Conservation (phyloP, 2,329 filamentous ascomycete genomes). For the Fusarium miscanthi region DNA sequence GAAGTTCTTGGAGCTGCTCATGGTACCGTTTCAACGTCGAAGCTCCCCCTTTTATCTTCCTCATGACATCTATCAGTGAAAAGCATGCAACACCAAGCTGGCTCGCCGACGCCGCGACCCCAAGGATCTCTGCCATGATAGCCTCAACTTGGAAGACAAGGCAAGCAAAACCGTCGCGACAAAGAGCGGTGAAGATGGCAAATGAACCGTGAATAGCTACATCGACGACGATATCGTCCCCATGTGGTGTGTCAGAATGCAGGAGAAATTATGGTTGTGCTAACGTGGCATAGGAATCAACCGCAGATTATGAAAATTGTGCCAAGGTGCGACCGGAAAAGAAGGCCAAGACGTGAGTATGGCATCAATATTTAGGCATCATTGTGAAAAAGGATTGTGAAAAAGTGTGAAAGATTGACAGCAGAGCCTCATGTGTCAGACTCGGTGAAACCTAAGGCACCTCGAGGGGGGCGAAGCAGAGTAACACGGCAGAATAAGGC, state of each 20-base stretch:
- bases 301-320: not conserved
- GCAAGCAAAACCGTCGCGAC: not conserved
- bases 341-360: not conserved
- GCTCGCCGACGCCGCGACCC: constrained; percentile 34
- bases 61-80: constrained; percentile 30
- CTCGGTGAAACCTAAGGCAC: not conserved
- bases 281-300: constrained; percentile 28
- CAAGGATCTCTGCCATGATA: constrained; percentile 41
- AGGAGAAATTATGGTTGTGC: constrained; percentile 14
- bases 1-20: constrained; percentile 37
- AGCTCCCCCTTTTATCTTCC: constrained; percentile 39
- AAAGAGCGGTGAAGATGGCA: constrained; percentile 21
- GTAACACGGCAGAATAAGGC: constrained; percentile 9
- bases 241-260: constrained; percentile 19
- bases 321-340: not conserved
- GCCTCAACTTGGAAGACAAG: not conserved
- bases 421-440: constrained; percentile 32
- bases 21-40: constrained; percentile 32
- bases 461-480: constrained; percentile 13
- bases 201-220: not conserved
- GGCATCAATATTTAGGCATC: constrained; percentile 1
- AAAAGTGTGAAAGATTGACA: not conserved
- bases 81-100: constrained; percentile 29
- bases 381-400: not conserved
- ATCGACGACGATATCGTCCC: not conserved